These are phyloP conservation scores for Petunia hybrid DNA, from an alignment of 305 asterid genomes.

Conservation along the genomic window DNA sequence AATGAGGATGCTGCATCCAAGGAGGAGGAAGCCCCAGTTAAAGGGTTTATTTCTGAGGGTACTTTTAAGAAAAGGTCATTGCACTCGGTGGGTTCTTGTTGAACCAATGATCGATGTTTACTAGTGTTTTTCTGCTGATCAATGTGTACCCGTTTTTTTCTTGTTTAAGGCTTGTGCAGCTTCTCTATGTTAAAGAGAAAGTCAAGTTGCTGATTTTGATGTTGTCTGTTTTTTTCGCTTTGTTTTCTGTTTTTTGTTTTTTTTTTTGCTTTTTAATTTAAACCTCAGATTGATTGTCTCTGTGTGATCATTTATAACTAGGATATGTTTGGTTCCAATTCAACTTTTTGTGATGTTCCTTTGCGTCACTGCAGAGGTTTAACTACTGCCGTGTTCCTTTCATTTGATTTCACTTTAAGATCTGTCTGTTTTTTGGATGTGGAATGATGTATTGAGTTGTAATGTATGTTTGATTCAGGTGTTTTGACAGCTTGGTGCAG, in stretches of 20 bases:
- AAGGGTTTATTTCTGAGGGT: not conserved
- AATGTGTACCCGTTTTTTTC: too few relatives aligned
- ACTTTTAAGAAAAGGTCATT: too few relatives aligned
- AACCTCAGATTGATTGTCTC: slow-evolving; percentile 10
- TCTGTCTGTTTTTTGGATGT: slow-evolving; percentile 41
- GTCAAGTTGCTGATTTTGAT: not conserved
- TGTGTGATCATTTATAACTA: not conserved
- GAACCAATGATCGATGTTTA: too few relatives aligned
- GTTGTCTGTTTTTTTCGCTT: not conserved
- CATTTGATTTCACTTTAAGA: slow-evolving; percentile 17
- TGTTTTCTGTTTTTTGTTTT: not conserved
- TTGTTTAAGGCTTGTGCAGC: too few relatives aligned
- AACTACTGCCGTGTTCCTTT: not conserved
- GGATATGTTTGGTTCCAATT: not conserved
- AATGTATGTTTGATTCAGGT: slow-evolving; percentile 79
- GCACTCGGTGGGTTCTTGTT: too few relatives aligned
- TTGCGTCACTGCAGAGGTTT: slow-evolving; percentile 1
- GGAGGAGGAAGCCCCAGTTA: not conserved
- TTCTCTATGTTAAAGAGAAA: too few relatives aligned
- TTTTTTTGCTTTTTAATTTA: too few relatives aligned
- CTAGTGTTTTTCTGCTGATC: too few relatives aligned
- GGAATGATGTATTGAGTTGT: slow-evolving; percentile 59
- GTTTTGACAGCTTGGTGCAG: slow-evolving; percentile 72
- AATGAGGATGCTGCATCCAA: not conserved
- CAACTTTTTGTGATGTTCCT: not conserved